Conservation (phyloP, 148 eudicot species). For the Vaccinium myrtillus region DNA sequence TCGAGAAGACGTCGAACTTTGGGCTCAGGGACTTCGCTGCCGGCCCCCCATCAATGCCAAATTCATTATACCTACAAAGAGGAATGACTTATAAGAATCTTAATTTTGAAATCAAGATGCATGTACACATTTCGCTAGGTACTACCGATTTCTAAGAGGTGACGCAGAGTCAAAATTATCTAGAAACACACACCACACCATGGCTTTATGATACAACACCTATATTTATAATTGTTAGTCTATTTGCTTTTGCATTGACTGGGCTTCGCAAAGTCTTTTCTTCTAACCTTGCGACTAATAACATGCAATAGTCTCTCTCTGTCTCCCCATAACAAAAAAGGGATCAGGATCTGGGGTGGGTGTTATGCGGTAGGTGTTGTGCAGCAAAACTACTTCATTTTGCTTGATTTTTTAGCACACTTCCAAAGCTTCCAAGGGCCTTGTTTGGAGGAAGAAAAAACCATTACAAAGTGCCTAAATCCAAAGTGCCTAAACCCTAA, state of each 20-base stretch:
- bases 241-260: conserved; percentile 9
- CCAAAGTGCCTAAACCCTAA: too few species aligned
- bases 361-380: too few species aligned
- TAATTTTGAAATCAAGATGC: not conserved
- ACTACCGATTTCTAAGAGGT: not conserved
- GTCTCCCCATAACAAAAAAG: too few species aligned
- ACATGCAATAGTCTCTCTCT: conserved; percentile 4
- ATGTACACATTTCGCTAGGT: not conserved
- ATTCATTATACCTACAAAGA: conserved; percentile 63
- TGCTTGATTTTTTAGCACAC: too few species aligned
- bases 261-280: not conserved
- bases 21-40: conserved; percentile 62
- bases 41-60: conserved; percentile 77
- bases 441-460: too few species aligned
- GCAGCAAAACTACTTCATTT: too few species aligned
- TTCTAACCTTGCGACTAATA: not conserved
- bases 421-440: too few species aligned
- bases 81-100: not conserved
- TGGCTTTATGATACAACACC: not conserved
- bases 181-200: not conserved
- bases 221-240: not conserved
- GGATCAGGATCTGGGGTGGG: too few species aligned
- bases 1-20: conserved; percentile 54
- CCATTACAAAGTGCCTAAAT: too few species aligned
- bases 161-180: not conserved